phyloP scores from a whole-genome alignment of 2,329 filamentous ascomycete species.

The Byssothecium circinans region DNA sequence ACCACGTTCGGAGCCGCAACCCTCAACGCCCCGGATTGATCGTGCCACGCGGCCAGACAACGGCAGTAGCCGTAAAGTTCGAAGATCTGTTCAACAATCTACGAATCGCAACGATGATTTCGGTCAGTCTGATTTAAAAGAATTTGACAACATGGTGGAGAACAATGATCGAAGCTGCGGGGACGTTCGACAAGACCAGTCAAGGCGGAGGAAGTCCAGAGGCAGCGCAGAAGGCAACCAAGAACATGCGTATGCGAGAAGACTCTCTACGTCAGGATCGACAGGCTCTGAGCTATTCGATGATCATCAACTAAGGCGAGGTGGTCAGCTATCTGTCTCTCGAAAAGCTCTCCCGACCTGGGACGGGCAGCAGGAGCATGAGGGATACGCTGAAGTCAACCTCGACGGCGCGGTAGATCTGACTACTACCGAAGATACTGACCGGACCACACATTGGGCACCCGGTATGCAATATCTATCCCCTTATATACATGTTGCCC shows the following conservation, averaged over 20 bases:
- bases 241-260: neutral
- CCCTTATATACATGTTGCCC: no score
- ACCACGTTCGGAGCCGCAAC: neutral
- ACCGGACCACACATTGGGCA: slow-evolving; percentile 41
- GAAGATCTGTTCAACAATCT: slow-evolving; percentile 4
- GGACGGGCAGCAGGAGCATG: slow-evolving; percentile 11
- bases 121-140: no score
- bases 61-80: neutral
- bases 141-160: slow-evolving; percentile 8
- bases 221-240: slow-evolving; percentile 1
- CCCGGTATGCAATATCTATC: slow-evolving; percentile 34
- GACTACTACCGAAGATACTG: slow-evolving; percentile 43
- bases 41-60: no score
- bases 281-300: neutral
- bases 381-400: slow-evolving; percentile 2
- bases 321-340: neutral
- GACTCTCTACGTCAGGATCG: neutral
- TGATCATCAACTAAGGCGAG: neutral
- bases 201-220: neutral
- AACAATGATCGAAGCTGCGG: slow-evolving; percentile 1
- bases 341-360: slow-evolving; percentile 7
- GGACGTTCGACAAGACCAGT: slow-evolving; percentile 5
- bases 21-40: no score
- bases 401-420: slow-evolving; percentile 41
- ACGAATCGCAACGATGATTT: slow-evolving; percentile 15